phyloP scores from a whole-genome alignment of 2,329 filamentous ascomycete species.

The Botrytis cinerea region DNA sequence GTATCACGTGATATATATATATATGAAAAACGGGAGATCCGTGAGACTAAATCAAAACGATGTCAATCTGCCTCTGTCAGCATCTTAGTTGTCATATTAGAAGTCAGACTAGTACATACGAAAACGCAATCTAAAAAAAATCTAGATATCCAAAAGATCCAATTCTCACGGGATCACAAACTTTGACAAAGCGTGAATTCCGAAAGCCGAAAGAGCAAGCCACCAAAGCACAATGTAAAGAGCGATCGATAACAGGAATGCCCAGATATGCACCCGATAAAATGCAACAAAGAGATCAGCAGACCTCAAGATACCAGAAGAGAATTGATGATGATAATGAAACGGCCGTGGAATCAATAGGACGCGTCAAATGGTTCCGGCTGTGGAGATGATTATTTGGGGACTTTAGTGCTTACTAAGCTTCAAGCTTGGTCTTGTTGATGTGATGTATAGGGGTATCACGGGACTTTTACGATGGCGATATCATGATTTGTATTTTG shows the following conservation, averaged over 20 bases:
- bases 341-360: not conserved
- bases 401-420: slow-evolving; percentile 2
- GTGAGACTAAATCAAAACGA: not conserved
- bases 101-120: not conserved
- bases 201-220: not conserved
- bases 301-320: not conserved
- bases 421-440: not conserved
- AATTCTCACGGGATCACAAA: not conserved
- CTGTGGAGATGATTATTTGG: not conserved
- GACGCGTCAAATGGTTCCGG: not conserved
- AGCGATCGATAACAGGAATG: not conserved
- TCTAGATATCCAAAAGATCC: not conserved
- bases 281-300: not conserved
- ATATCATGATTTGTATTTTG: not conserved
- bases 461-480: not conserved
- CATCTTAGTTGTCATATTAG: no score
- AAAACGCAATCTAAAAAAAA: not conserved
- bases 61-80: not conserved
- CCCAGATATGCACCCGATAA: not conserved
- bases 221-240: not conserved
- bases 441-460: slow-evolving; percentile 2
- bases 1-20: not conserved
- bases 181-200: not conserved
- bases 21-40: no score
- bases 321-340: not conserved